Percentiles rank a stretch among this genome's conserved stretches.
These are phyloP conservation scores for Pyrenophora tritici-repentis DNA, from an alignment of 2,329 filamentous ascomycete genomes.

Conservation along the genomic window DNA sequence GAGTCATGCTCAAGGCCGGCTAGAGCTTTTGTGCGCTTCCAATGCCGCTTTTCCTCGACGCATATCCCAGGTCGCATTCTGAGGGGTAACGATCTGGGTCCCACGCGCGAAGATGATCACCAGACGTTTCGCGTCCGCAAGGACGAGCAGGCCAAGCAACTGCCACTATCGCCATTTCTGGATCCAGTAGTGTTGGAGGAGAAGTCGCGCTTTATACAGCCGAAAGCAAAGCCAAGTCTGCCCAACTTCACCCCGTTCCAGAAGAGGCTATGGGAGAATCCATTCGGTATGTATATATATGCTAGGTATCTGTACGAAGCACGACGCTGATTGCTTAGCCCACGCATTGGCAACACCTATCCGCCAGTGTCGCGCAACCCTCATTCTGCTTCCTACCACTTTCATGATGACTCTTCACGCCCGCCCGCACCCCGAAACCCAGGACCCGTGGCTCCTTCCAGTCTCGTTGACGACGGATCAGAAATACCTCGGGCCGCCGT, in stretches of 20 bases:
- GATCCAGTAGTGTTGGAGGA: slow-evolving; percentile 50
- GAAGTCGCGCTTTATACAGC: slow-evolving; percentile 45
- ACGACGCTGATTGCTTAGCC: slow-evolving; percentile 51
- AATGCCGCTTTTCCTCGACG: slow-evolving; percentile 19
- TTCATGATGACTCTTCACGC: slow-evolving; percentile 68
- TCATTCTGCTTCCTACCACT: slow-evolving; percentile 58
- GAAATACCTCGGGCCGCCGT: slow-evolving; percentile 31
- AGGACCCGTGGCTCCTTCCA: slow-evolving; percentile 62
- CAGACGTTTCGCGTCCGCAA: slow-evolving; percentile 41
- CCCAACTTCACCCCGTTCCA: slow-evolving; percentile 58
- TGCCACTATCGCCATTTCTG: slow-evolving; percentile 57
- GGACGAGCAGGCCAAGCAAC: slow-evolving; percentile 35
- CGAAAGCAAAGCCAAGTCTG: slow-evolving; percentile 50
- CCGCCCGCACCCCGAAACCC: slow-evolving; percentile 60
- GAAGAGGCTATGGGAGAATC: slow-evolving; percentile 63
- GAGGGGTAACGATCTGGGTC: slow-evolving; percentile 34
- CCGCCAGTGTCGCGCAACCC: slow-evolving; percentile 61
- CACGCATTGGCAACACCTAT: slow-evolving; percentile 65
- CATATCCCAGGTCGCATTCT: slow-evolving; percentile 15
- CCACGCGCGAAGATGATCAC: slow-evolving; percentile 38
- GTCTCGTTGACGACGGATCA: slow-evolving; percentile 34
- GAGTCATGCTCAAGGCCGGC: slow-evolving; percentile 22
- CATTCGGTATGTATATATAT: slow-evolving; percentile 62
- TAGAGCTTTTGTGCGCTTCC: slow-evolving; percentile 11
- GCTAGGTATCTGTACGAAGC: neutral